Evolutionary conservation across 768 basidiomycete genomes (phyloP).

Genomic region (Exidia glandulosa): DNA sequence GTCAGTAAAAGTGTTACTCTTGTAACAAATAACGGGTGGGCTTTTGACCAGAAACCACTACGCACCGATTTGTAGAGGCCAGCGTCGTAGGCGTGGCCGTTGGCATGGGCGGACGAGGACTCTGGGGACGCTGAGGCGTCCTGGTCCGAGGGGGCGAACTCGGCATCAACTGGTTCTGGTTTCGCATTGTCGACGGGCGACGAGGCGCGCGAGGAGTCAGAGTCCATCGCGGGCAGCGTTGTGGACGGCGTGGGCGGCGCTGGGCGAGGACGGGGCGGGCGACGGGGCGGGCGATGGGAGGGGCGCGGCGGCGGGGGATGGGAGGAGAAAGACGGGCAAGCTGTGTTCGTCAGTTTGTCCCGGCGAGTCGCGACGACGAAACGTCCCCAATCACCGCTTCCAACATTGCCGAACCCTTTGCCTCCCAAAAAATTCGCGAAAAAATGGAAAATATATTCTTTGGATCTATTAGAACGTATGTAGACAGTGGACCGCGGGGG

Average conservation of each 20-base stretch:
- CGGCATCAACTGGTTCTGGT: background rate
- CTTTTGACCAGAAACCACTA: background rate
- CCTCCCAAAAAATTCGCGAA: too few relatives aligned
- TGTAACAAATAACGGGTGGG: background rate
- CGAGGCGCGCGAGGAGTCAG: background rate
- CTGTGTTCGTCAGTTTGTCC: background rate
- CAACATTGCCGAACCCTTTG: too few relatives aligned
- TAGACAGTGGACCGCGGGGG: too few relatives aligned
- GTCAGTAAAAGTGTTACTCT: background rate
- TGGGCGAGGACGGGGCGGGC: background rate
- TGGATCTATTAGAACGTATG: too few relatives aligned
- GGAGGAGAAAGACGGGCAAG: background rate
- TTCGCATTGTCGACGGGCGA: background rate
- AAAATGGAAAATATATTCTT: too few relatives aligned
- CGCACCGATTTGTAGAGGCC: background rate
- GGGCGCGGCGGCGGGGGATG: background rate
- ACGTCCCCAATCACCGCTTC: background rate
- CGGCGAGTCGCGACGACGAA: background rate
- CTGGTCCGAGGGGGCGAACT: background rate
- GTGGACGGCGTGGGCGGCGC: background rate
- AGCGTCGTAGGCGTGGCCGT: conserved; percentile 1
- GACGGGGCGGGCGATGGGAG: background rate
- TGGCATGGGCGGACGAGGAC: background rate
- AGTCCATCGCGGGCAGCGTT: background rate
- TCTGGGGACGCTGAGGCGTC: background rate